Percentiles rank a stretch among this genome's conserved stretches.
Conservation (phyloP, 306 rosid species). For the Pterocarpus santalinus region DNA sequence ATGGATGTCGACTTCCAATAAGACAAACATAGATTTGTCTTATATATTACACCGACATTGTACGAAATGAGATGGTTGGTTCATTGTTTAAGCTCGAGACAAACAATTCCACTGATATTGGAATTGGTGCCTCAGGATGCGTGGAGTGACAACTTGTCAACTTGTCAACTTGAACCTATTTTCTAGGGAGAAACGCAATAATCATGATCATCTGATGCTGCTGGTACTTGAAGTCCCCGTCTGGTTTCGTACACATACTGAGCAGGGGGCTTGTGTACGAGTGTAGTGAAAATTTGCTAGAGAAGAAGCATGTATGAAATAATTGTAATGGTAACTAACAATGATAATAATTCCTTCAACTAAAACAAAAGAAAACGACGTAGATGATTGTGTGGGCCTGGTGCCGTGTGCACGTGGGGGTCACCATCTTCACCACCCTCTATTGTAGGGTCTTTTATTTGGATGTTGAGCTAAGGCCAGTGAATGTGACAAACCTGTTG, state of each 20-base stretch:
- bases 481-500: slow-evolving; percentile 43
- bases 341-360: background rate
- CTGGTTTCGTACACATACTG: background rate
- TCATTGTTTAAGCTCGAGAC: background rate
- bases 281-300: slow-evolving; percentile 11
- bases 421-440: slow-evolving; percentile 49
- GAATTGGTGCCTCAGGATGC: background rate
- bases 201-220: no score
- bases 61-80: slow-evolving; percentile 26
- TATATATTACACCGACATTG: background rate
- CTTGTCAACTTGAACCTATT: no score
- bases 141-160: background rate
- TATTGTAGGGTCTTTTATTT: slow-evolving; percentile 31
- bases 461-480: slow-evolving; percentile 40
- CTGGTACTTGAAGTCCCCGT: background rate
- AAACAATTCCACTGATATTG: no score
- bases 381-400: slow-evolving; percentile 49
- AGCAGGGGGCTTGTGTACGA: background rate
- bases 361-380: slow-evolving; percentile 38
- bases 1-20: no score
- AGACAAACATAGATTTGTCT: no score
- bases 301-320: background rate
- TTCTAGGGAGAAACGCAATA: no score
- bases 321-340: slow-evolving; percentile 12
- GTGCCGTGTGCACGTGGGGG: slow-evolving; percentile 42